Conservation (phyloP, 768 basidiomycete species). For the Lentinus brumalis region DNA sequence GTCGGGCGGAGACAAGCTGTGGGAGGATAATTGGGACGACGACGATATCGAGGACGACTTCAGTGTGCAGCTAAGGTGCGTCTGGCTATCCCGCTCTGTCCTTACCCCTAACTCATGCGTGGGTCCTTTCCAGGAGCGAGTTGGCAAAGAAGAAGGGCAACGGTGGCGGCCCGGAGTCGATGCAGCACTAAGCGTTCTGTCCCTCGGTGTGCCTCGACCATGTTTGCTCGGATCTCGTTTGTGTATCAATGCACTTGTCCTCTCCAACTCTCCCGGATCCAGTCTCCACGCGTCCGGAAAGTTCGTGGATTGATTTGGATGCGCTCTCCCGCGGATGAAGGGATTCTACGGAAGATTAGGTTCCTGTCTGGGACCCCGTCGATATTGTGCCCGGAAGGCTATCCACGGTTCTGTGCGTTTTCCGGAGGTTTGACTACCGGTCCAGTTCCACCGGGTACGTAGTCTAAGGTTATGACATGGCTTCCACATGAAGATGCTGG, state of each 20-base stretch:
- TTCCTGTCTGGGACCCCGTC: not conserved
- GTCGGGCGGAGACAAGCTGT: constrained; percentile 86
- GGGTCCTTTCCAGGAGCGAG: constrained; percentile 19
- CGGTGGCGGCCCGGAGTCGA: constrained; percentile 26
- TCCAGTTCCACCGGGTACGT: too few relatives aligned
- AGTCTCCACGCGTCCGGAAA: not conserved
- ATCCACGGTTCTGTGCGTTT: not conserved
- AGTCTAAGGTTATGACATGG: too few relatives aligned
- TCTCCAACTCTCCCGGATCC: not conserved
- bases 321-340: not conserved
- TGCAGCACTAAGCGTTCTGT: constrained; percentile 29
- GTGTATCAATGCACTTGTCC: not conserved
- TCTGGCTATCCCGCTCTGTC: constrained; percentile 4
- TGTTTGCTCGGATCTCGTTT: not conserved
- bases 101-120: not conserved
- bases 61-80: constrained; percentile 90
- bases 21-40: constrained; percentile 99
- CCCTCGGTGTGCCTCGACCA: not conserved
- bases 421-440: too few relatives aligned
- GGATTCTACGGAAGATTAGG: not conserved
- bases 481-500: too few relatives aligned
- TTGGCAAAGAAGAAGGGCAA: constrained; percentile 30
- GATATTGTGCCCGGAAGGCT: not conserved
- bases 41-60: constrained; percentile 99
- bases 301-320: not conserved